Conservation (phyloP, 2,329 filamentous ascomycete genomes). For the Thelonectria olida region DNA sequence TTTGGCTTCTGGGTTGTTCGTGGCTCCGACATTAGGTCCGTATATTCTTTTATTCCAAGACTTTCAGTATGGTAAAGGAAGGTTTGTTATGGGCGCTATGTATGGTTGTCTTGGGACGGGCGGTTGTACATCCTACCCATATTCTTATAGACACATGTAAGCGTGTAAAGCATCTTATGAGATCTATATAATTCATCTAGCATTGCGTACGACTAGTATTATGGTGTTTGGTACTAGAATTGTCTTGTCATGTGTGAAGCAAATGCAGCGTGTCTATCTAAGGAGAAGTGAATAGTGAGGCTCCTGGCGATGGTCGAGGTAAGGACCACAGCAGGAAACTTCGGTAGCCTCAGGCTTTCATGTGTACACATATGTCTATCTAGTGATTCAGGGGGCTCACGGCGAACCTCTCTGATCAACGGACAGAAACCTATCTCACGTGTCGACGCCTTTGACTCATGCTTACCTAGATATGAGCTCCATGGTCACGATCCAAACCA, state of each 20-base stretch:
- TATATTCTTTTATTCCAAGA: constrained; percentile 27
- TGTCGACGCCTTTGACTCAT: not conserved
- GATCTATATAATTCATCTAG: not conserved
- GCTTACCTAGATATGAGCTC: not conserved
- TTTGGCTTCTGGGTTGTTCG: constrained; percentile 43
- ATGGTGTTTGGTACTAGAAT: not conserved
- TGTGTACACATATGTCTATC: no score
- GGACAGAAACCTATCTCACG: no score
- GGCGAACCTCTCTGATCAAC: no score
- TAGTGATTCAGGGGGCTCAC: no score
- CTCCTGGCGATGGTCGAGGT: no score
- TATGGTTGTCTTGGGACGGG: constrained; percentile 27
- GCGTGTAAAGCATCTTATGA: not conserved
- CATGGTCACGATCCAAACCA: not conserved
- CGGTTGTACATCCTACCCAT: not conserved
- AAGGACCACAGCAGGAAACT: no score
- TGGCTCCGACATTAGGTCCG: constrained; percentile 36
- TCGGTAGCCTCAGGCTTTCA: no score
- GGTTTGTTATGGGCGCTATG: constrained; percentile 23
- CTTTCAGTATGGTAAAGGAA: constrained; percentile 12
- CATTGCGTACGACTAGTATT: not conserved
- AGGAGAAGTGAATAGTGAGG: no score
- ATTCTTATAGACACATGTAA: not conserved
- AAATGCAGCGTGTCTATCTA: no score
- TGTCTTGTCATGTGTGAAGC: not conserved